Percentiles rank a stretch among this genome's conserved stretches.
Conservation (phyloP, 106 monocot genomes). For the Dioscorea zingiberensis region DNA sequence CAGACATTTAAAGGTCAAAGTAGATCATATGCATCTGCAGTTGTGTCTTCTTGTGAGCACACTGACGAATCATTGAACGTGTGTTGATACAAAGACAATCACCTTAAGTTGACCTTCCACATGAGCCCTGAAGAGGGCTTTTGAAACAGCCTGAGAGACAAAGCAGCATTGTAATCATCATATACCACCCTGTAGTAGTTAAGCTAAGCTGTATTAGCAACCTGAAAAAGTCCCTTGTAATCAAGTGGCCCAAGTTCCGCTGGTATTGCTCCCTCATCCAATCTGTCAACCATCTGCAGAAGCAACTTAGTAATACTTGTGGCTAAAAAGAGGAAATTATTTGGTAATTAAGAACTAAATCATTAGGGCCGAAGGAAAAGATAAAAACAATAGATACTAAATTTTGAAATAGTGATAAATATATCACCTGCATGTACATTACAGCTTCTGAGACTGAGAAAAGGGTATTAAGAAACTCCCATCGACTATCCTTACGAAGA, state of each 20-base stretch:
- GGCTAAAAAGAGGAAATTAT: no score
- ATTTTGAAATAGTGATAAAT: no score
- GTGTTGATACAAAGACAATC: not conserved
- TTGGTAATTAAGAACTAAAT: no score
- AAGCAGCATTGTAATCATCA: conserved; percentile 12
- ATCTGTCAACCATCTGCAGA: conserved; percentile 86
- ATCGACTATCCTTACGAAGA: conserved; percentile 78
- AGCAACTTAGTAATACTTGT: not conserved
- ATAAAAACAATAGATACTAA: no score
- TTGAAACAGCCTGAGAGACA: conserved; percentile 74
- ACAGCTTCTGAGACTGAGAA: conserved; percentile 99
- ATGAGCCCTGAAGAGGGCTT: conserved; percentile 89
- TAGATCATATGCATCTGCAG: no score
- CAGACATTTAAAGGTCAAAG: conserved; percentile 4
- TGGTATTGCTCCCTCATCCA: conserved; percentile 81
- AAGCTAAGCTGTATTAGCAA: conserved; percentile 5
- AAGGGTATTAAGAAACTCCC: conserved; percentile 96
- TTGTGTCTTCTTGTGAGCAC: no score
- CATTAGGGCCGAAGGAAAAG: no score
- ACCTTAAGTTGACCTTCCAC: conserved; percentile 98
- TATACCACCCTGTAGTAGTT: not conserved
- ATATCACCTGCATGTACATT: conserved; percentile 99
- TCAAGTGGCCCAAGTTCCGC: conserved; percentile 81
- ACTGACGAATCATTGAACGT: no score
- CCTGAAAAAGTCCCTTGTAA: conserved; percentile 84